A percentile compares a stretch with the other conserved stretches of the same genome.
Conservation (phyloP, 169 alveolate genomes). For the Babesia ovata region DNA sequence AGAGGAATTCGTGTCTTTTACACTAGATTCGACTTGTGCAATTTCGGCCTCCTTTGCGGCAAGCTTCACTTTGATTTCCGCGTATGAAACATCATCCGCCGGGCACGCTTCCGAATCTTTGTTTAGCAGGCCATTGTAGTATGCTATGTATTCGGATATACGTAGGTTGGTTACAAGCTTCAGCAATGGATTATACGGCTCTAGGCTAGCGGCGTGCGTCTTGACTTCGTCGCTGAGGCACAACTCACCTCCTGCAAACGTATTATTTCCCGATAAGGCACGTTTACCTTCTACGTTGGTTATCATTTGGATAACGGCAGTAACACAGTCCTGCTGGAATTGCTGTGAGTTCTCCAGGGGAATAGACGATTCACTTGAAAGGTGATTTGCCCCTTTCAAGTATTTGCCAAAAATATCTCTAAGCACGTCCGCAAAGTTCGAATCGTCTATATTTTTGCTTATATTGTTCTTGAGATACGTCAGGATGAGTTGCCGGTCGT, state of each 20-base stretch:
- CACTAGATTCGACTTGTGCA: neutral
- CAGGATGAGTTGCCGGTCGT: conserved; percentile 39
- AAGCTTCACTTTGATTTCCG: conserved; percentile 9
- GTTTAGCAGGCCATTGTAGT: conserved; percentile 27
- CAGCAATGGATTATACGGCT: conserved; percentile 46
- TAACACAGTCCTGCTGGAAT: conserved; percentile 39
- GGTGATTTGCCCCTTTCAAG: conserved; percentile 16
- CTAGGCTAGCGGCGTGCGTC: neutral
- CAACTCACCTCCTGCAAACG: neutral
- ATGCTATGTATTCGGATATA: conserved; percentile 46
- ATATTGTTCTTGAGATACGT: conserved; percentile 6
- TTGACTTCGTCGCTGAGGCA: neutral
- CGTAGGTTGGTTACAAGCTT: conserved; percentile 44
- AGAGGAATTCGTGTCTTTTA: neutral
- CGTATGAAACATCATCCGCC: conserved; percentile 13
- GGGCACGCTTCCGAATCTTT: neutral
- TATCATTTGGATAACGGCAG: conserved; percentile 30
- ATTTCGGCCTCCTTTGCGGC: conserved; percentile 5
- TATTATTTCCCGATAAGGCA: neutral
- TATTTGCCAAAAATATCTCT: conserved; percentile 5
- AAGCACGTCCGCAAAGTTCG: neutral
- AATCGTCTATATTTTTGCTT: conserved; percentile 9
- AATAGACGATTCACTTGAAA: conserved; percentile 15
- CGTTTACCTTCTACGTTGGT: conserved; percentile 4
- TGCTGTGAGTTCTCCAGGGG: neutral